Conservation (phyloP, 495 filamentous ascomycete species). For the Tirmania nivea region DNA sequence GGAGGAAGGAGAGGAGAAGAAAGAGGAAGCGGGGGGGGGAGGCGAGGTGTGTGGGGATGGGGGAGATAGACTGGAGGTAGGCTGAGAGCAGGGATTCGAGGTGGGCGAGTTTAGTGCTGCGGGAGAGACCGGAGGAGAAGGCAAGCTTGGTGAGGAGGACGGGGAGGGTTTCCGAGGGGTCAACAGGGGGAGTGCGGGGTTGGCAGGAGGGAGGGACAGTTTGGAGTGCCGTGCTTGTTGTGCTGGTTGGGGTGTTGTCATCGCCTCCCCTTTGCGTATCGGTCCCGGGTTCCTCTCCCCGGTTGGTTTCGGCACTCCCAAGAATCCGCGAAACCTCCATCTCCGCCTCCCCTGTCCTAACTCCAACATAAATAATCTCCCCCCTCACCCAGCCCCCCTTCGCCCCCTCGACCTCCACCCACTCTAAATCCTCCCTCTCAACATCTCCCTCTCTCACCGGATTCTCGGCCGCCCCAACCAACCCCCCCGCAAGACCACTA, state of each 20-base stretch:
- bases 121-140: conserved; percentile 84
- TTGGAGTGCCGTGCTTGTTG: not conserved
- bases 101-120: conserved; percentile 89
- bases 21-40: conserved; percentile 36
- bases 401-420: conserved; percentile 47
- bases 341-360: conserved; percentile 25
- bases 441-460: conserved; percentile 26
- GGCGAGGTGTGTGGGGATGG: conserved; percentile 54
- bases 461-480: conserved; percentile 48
- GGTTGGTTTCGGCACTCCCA: not conserved
- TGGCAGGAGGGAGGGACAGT: conserved; percentile 8
- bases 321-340: not conserved
- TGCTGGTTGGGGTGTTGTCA: not conserved
- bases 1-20: conserved; percentile 44
- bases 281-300: conserved; percentile 12
- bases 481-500: conserved; percentile 48
- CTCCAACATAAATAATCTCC: conserved; percentile 77
- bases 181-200: conserved; percentile 9
- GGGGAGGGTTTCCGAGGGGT: conserved; percentile 26
- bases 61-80: conserved; percentile 65
- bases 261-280: not conserved
- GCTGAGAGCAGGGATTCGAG: conserved; percentile 61
- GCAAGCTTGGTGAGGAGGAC: conserved; percentile 82
- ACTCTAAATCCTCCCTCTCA: conserved; percentile 84
- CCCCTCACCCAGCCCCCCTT: conserved; percentile 64